A percentile compares a stretch with the other conserved stretches of the same genome.
phyloP scores from a whole-genome alignment of 257 asterid genomes.

The Petunia axillaris region DNA sequence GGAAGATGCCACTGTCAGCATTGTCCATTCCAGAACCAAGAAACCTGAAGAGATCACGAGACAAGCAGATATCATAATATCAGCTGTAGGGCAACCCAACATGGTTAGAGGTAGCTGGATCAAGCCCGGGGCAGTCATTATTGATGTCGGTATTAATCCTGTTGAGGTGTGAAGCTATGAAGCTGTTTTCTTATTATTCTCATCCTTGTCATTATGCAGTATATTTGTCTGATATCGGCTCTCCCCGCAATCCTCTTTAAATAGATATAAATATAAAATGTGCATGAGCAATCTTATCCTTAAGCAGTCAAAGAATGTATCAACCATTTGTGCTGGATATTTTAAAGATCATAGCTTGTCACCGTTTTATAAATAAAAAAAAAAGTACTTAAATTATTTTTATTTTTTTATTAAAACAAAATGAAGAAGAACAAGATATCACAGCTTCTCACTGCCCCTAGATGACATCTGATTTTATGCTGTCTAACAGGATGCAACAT shows the following conservation, averaged over 20 bases:
- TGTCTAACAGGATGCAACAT: slow-evolving; percentile 56
- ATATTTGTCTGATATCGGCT: neutral
- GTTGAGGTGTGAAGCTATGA: slow-evolving; percentile 55
- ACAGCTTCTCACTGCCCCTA: neutral
- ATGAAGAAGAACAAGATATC: too few species aligned
- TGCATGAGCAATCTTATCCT: neutral
- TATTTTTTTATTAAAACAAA: too few species aligned
- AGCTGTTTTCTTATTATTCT: neutral
- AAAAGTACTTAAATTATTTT: neutral
- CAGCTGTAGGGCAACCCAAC: slow-evolving; percentile 87
- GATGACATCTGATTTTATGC: neutral
- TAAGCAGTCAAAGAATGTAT: neutral
- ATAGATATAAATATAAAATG: neutral
- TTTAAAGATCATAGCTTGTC: neutral
- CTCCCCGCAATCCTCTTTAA: neutral
- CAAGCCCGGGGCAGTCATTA: slow-evolving; percentile 86
- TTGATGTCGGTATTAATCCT: slow-evolving; percentile 89
- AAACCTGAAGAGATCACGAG: slow-evolving; percentile 77
- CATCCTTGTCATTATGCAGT: neutral
- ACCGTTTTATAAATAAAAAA: neutral
- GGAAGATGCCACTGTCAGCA: slow-evolving; percentile 88
- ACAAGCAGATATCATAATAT: slow-evolving; percentile 80
- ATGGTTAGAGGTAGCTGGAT: slow-evolving; percentile 97
- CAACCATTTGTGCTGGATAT: too few species aligned
- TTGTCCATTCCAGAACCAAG: slow-evolving; percentile 85